Evolutionary conservation across 106 monocot species (phyloP).

Genomic region (Agapanthus africanus): DNA sequence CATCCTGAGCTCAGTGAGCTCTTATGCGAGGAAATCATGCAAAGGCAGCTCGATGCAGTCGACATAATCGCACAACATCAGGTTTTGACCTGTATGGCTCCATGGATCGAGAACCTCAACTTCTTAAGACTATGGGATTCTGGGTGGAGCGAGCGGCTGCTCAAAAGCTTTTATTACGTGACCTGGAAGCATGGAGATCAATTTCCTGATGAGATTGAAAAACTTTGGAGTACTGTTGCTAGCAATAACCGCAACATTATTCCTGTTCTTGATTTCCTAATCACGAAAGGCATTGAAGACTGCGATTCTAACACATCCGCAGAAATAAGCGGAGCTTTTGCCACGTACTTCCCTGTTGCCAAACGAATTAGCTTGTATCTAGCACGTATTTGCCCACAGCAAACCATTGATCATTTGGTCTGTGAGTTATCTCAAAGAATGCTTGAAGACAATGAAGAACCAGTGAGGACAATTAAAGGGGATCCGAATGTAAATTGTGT

Average conservation of each 20-base stretch:
- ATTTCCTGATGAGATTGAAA: slow-evolving; percentile 98
- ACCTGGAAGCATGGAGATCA: slow-evolving; percentile 98
- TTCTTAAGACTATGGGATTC: slow-evolving; percentile 78
- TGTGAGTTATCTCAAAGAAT: slow-evolving; percentile 92
- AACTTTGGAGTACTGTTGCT: slow-evolving; percentile 95
- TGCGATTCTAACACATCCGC: slow-evolving; percentile 95
- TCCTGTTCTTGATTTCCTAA: slow-evolving; percentile 89
- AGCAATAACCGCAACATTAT: slow-evolving; percentile 78
- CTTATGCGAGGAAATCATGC: slow-evolving; percentile 95
- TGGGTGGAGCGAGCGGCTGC: slow-evolving; percentile 91
- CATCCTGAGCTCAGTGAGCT: slow-evolving; percentile 94
- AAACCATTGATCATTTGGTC: slow-evolving; percentile 96
- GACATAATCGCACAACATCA: slow-evolving; percentile 99
- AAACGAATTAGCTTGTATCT: slow-evolving; percentile 95
- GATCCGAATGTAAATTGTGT: slow-evolving; percentile 60
- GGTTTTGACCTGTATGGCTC: slow-evolving; percentile 95
- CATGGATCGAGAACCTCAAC: slow-evolving; percentile 97
- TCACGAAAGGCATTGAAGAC: slow-evolving; percentile 96
- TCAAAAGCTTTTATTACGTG: slow-evolving; percentile 97
- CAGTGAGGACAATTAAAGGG: slow-evolving; percentile 42
- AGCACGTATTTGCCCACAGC: slow-evolving; percentile 94
- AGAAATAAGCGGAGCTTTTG: slow-evolving; percentile 89
- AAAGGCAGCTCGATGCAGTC: slow-evolving; percentile 93
- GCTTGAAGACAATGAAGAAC: slow-evolving; percentile 78
- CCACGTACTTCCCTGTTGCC: slow-evolving; percentile 94